phyloP scores from a whole-genome alignment of 148 eudicot genomes.

The Heliamphora exappendiculata region DNA sequence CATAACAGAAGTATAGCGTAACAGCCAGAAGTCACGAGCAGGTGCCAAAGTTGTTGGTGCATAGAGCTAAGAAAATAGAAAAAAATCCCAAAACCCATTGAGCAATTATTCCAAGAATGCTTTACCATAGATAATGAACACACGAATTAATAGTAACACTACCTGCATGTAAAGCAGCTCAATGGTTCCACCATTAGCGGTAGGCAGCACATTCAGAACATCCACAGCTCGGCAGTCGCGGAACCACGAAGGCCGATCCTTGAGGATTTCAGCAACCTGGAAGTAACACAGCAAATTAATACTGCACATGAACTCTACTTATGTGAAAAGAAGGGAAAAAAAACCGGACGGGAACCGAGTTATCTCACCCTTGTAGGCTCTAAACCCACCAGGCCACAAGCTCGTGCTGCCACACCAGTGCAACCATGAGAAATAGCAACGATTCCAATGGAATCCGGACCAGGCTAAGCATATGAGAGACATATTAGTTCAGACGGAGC shows the following conservation, averaged over 20 bases:
- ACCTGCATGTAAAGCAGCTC: constrained; percentile 99
- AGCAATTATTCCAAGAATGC: background rate
- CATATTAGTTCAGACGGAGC: background rate
- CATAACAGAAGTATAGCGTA: constrained; percentile 87
- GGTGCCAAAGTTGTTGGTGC: constrained; percentile 97
- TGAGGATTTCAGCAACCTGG: constrained; percentile 97
- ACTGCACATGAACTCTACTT: background rate
- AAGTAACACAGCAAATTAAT: constrained; percentile 4
- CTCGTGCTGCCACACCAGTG: constrained; percentile 99
- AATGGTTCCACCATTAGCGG: constrained; percentile 98
- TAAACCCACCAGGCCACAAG: constrained; percentile 96
- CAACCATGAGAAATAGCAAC: constrained; percentile 99
- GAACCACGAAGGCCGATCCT: constrained; percentile 97
- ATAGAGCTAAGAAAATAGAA: constrained; percentile 53
- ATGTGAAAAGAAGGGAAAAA: background rate
- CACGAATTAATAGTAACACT: background rate
- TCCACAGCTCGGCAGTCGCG: constrained; percentile 99
- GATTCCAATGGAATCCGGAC: constrained; percentile 99
- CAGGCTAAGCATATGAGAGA: constrained; percentile 57
- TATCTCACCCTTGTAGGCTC: constrained; percentile 92
- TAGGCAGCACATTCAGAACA: constrained; percentile 92
- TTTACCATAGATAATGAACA: background rate
- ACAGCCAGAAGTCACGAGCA: constrained; percentile 94
- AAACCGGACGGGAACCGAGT: background rate
- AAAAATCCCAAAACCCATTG: background rate